Percentiles rank a stretch among this genome's conserved stretches.
phyloP scores from a whole-genome alignment of 805 yeast genomes.

The Saccharomycopsis amapae region DNA sequence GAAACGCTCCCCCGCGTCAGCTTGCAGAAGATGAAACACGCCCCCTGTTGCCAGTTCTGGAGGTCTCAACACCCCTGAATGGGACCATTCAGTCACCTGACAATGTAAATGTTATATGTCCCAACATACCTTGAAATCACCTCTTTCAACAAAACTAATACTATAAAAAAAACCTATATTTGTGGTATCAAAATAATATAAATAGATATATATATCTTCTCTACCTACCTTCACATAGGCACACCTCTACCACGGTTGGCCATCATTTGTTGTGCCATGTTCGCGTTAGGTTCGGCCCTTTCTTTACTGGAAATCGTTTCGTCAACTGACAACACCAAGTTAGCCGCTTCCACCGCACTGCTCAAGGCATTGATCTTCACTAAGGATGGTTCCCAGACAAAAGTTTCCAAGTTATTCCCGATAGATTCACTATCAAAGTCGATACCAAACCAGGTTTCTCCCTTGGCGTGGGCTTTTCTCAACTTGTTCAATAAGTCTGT shows the following conservation, averaged over 20 bases:
- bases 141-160: no score
- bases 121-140: no score
- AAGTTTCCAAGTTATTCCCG: conserved; percentile 75
- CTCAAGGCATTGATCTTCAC: conserved; percentile 90
- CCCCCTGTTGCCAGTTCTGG: no score
- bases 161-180: no score
- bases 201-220: no score
- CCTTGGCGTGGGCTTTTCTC: conserved; percentile 91
- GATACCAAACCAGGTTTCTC: conserved; percentile 86
- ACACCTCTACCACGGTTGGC: conserved; percentile 70
- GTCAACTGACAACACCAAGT: conserved; percentile 87
- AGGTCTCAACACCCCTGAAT: no score
- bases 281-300: conserved; percentile 45
- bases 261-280: conserved; percentile 40
- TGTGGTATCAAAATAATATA: no score
- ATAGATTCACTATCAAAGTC: conserved; percentile 81
- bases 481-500: conserved; percentile 87
- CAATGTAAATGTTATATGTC: no score
- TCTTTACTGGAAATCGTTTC: conserved; percentile 81
- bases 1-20: no score
- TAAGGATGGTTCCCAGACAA: conserved; percentile 97
- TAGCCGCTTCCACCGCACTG: conserved; percentile 96
- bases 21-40: no score
- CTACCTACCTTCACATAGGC: conserved; percentile 28
- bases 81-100: no score